A percentile compares a stretch with the other conserved stretches of the same genome.
Evolutionary conservation across 2,329 filamentous ascomycete genomes (phyloP).

Genomic region (Coniochaeta sp.): DNA sequence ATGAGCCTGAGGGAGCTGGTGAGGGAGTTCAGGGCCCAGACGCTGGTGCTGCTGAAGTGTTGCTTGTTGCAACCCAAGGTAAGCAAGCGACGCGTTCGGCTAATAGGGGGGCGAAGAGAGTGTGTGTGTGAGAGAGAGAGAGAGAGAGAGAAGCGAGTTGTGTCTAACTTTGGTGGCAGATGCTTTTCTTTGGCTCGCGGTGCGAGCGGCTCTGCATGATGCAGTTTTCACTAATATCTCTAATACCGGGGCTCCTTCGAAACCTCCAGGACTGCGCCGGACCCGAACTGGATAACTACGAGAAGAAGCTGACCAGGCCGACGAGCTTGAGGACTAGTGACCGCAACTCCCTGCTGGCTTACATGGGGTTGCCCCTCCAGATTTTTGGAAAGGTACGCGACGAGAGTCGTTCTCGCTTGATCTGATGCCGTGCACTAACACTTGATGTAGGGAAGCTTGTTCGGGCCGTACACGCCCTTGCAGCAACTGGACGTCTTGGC

Average conservation of each 20-base stretch:
- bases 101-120: neutral
- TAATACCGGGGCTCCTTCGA: slow-evolving; percentile 87
- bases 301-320: slow-evolving; percentile 65
- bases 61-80: slow-evolving; percentile 93
- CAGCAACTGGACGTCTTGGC: slow-evolving; percentile 93
- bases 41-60: slow-evolving; percentile 87
- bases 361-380: slow-evolving; percentile 91
- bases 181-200: slow-evolving; percentile 96
- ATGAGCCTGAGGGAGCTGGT: slow-evolving; percentile 85
- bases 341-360: slow-evolving; percentile 78
- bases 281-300: slow-evolving; percentile 81
- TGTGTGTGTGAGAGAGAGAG: no score
- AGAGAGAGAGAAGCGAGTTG: neutral
- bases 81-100: slow-evolving; percentile 11
- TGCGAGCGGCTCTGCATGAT: slow-evolving; percentile 97
- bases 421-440: slow-evolving; percentile 8
- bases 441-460: slow-evolving; percentile 67
- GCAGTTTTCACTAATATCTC: slow-evolving; percentile 90
- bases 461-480: slow-evolving; percentile 91
- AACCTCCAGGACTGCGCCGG: slow-evolving; percentile 93
- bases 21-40: slow-evolving; percentile 91
- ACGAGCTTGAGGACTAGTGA: slow-evolving; percentile 89
- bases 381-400: slow-evolving; percentile 76
- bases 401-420: neutral
- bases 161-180: slow-evolving; percentile 45